Evolutionary conservation across 441 rosid species (phyloP), one percentile per base, ranked within the genome.

Genomic region (Arabidopsis hybrid): DNA sequence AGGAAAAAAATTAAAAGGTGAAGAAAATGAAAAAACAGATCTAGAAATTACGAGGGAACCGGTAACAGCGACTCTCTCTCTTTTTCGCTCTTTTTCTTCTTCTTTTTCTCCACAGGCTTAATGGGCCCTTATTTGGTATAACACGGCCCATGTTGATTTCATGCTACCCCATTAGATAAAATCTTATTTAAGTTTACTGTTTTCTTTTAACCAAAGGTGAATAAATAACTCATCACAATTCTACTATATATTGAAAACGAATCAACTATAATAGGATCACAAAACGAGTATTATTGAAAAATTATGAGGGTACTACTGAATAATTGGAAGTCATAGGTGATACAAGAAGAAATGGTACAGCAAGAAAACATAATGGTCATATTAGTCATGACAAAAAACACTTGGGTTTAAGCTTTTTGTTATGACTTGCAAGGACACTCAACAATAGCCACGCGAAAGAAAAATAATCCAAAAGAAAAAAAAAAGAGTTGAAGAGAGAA

Each of bases 21-120:
- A 16, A 67, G 32, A 31, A 11, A 32, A 29, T 3, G n/a, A 65
- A 50, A 10, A 5, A 61, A 34, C 11, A 63, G 70, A 72, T 61
- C 68, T 42, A 40, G 62, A 72, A 68, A 6, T 21, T 12, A 9
- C 63, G 69, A 63, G 63, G 69, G 62, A 72, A 72, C 69, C 35
- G 1, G 66, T 21, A 21, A 35, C 32, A 47, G 59, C 58, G 56
- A 46, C 39, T 60, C 2, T 46, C 10, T 47, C 16, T 16, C 8
- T 5, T 45, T 47, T 35, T 16, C 31, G 8, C 65, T 34, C n/a
- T 1, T 12, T 65, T 31, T 65, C n/a, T 65, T 50, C 1, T 21
- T 21, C 26, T 21, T 21, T 9, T 53, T 5, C 49, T 39, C 26
- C 1, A 26, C 1, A 21, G 7, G 11, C n/a, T 57, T 26, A 5